Evolutionary conservation across 1,139 yeast genomes (phyloP), one percentile per base, ranked within the genome.

Genomic region (Geotrichum fermentans): DNA sequence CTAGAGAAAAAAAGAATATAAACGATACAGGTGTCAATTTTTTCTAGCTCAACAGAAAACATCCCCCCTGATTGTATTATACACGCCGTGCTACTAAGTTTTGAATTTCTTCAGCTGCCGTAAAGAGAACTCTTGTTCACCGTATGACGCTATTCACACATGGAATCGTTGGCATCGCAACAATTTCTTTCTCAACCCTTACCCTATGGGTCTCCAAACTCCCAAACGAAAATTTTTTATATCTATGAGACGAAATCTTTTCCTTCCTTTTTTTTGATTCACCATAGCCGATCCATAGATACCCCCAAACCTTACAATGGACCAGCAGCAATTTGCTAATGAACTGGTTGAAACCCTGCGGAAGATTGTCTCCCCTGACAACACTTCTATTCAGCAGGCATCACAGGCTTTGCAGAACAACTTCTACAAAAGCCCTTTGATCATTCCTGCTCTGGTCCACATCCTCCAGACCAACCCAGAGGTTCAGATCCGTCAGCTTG

Each of bases 381-480:
- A 90, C 45, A 74, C 76, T 52, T 81, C 80, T 52, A 83, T 92
- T 66, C 90, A 89, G 67, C 81, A 78, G 56, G 97, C 98, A 40
- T 82, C 96, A 2, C 74, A 75, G 49, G 77, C 79, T 58, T 78
- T 92, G 64, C 80, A 83, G 63, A 76, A 79, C 57, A 89, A 85
- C 45, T 85, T 83, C 64, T 92, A 85, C 71, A 73, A 79, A 52
- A 79, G 82, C 60, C 79, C 86, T n/a, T 71, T 77, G 59, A 79
- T 94, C 18, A 76, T 92, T 53, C 94, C 96, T 24, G 82, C 95
- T 8, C 74, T 90, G 64, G 73, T 92, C 59, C 95, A 86, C 63
- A 79, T 92, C 56, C 75, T 88, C 63, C 92, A 85, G 68, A 74
- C 75, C 58, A 78, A 81, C 56, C 71, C 73, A 38, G 80, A 79